Evolutionary conservation across 306 rosid species (phyloP), one percentile per base, ranked within the genome.

Genomic region (Dryas drummondii): DNA sequence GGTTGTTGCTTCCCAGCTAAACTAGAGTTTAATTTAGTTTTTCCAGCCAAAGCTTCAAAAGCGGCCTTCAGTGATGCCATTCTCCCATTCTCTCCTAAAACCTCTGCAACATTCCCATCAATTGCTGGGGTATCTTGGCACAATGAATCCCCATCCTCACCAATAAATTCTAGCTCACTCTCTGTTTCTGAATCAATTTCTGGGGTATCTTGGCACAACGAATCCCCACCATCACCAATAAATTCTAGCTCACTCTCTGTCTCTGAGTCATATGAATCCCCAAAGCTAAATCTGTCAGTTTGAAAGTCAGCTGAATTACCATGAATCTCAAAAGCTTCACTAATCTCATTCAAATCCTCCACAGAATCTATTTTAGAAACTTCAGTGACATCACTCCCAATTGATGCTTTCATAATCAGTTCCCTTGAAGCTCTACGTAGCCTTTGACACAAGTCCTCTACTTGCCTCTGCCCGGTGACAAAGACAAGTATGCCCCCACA

Each of bases 401-500:
- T 79, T 68, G 80, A 78, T 41, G 81, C 81, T 81, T 80, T 90
- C 79, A 27, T 73, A 50, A 69, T 56, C 68, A 86, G 79, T 74
- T 88, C 86, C 81, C n/a, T 87, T 37, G 97, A 94, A 79, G 87
- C 91, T 82, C 72, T 86, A 19, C 83, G 84, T 66, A 94, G 85
- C 86, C 90, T 90, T 88, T 50, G 83, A 86, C 98, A 91, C 74
- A 91, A 82, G 76, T 83, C 74, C 79, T 94, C 94, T 47, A 91
- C 96, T 90, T 94, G 96, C 82, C 86, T 86, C 82, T 88, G 91
- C 48, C 98, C 96, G 47, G 97, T 94, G 68, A 94, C 87, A 56
- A 94, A 91, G 53, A 94, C 93, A 52, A 94, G 93, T 77, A 94
- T 86, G 60, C 96, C 98, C 53, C 98, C 97, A 61, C 75, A 88